Conservation (phyloP, 371 early-diverging fungal species). For the Chytridium lagenaria region DNA sequence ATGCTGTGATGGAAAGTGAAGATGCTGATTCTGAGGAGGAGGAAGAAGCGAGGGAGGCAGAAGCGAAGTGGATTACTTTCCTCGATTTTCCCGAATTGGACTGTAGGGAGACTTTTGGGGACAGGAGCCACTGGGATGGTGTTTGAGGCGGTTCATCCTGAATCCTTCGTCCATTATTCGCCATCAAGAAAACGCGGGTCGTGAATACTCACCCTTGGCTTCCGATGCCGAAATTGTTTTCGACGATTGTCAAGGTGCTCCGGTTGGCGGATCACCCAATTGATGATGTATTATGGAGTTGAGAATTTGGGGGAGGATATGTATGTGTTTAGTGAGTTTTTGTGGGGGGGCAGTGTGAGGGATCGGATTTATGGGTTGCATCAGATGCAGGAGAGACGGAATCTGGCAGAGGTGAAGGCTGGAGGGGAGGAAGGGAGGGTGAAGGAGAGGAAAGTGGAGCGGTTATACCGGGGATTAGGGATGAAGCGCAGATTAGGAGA, state of each 20-base stretch:
- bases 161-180: conserved; percentile 19
- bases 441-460: neutral
- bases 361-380: conserved; percentile 14
- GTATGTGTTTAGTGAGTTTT: conserved; percentile 26
- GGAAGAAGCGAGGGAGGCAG: conserved; percentile 10
- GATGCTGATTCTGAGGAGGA: conserved; percentile 10
- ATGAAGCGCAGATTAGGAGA: conserved; percentile 9
- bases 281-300: conserved; percentile 14
- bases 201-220: conserved; percentile 24
- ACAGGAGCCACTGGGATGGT: conserved; percentile 26
- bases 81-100: conserved; percentile 28
- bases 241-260: conserved; percentile 22
- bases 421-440: too few species aligned
- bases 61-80: conserved; percentile 27
- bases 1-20: neutral
- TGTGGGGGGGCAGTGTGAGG: neutral
- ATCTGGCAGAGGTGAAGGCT: too few species aligned
- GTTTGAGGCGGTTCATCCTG: conserved; percentile 23
- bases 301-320: conserved; percentile 23
- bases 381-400: neutral
- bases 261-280: conserved; percentile 24
- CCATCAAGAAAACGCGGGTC: conserved; percentile 22
- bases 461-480: conserved; percentile 14
- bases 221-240: conserved; percentile 27
- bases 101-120: conserved; percentile 18